These are phyloP conservation scores for Mycena citricolor DNA, from an alignment of 1,284 basidiomycete genomes.

Conservation along the genomic window DNA sequence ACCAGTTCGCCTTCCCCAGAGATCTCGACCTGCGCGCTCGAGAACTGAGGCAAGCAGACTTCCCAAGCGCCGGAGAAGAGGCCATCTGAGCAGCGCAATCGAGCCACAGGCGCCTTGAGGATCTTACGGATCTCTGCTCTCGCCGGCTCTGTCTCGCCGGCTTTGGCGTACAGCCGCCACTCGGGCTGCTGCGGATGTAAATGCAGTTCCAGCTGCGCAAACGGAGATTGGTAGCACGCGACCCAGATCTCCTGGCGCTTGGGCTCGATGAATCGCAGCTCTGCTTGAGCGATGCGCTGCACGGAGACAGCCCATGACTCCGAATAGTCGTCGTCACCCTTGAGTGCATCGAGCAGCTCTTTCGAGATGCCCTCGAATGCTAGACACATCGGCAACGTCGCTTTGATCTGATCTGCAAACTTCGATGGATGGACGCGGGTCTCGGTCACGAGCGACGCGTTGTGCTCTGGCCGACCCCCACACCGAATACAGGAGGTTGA, in stretches of 20 bases:
- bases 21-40: slow-evolving; percentile 59
- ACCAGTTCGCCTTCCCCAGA: slow-evolving; percentile 71
- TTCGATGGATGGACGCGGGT: slow-evolving; percentile 63
- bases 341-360: slow-evolving; percentile 54
- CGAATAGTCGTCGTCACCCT: slow-evolving; percentile 40
- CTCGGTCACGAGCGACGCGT: slow-evolving; percentile 52
- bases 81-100: slow-evolving; percentile 60
- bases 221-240: slow-evolving; percentile 73
- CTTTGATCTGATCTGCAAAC: slow-evolving; percentile 79
- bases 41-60: slow-evolving; percentile 71
- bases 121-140: slow-evolving; percentile 79
- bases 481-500: slow-evolving; percentile 83
- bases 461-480: slow-evolving; percentile 88
- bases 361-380: slow-evolving; percentile 55
- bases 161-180: slow-evolving; percentile 82
- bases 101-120: slow-evolving; percentile 75
- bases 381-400: slow-evolving; percentile 85
- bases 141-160: slow-evolving; percentile 68
- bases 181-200: slow-evolving; percentile 78
- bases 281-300: slow-evolving; percentile 55
- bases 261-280: slow-evolving; percentile 82
- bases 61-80: slow-evolving; percentile 81
- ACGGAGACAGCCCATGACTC: slow-evolving; percentile 74
- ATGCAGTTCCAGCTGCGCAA: slow-evolving; percentile 73
- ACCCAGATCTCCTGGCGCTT: slow-evolving; percentile 90